Percentiles rank a stretch among this genome's conserved stretches.
phyloP scores from a whole-genome alignment of 345 rosid species.

The Salix purpurea region DNA sequence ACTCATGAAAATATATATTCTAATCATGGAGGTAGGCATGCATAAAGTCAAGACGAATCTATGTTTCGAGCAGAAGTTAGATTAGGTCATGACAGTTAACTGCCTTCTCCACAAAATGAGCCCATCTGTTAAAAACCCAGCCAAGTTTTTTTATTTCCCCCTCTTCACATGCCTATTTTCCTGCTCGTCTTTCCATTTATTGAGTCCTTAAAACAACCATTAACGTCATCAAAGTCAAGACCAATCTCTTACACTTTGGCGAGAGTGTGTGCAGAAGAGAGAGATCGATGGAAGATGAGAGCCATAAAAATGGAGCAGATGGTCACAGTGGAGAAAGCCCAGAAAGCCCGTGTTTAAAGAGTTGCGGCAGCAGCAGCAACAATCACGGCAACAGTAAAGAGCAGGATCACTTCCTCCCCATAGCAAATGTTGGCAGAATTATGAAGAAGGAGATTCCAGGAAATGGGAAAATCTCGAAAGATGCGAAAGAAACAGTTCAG shows the following conservation, averaged over 20 bases:
- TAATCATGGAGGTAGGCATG: background rate
- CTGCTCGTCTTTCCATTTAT: slow-evolving; percentile 33
- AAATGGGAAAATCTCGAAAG: slow-evolving; percentile 19
- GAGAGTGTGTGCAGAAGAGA: background rate
- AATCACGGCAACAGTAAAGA: slow-evolving; percentile 20
- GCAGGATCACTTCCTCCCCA: slow-evolving; percentile 15
- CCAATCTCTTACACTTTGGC: slow-evolving; percentile 1
- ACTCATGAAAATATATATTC: too few relatives aligned
- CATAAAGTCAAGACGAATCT: background rate
- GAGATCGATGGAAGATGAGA: slow-evolving; percentile 49
- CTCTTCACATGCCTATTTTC: slow-evolving; percentile 40
- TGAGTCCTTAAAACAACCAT: slow-evolving; percentile 7
- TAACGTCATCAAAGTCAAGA: background rate
- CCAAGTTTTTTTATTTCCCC: slow-evolving; percentile 14
- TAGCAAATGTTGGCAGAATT: slow-evolving; percentile 22
- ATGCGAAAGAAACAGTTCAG: slow-evolving; percentile 12
- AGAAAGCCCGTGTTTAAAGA: slow-evolving; percentile 46
- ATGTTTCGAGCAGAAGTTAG: background rate
- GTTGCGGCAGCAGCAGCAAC: slow-evolving; percentile 16
- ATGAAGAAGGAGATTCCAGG: slow-evolving; percentile 18
- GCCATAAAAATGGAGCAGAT: slow-evolving; percentile 35
- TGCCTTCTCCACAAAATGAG: slow-evolving; percentile 11
- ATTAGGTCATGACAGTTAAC: background rate
- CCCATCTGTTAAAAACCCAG: slow-evolving; percentile 31
- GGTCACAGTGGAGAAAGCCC: slow-evolving; percentile 32